A percentile compares a stretch with the other conserved stretches of the same genome.
Conservation (phyloP, 192 early-diverging fungal species). For the Backusella tuberculispora region DNA sequence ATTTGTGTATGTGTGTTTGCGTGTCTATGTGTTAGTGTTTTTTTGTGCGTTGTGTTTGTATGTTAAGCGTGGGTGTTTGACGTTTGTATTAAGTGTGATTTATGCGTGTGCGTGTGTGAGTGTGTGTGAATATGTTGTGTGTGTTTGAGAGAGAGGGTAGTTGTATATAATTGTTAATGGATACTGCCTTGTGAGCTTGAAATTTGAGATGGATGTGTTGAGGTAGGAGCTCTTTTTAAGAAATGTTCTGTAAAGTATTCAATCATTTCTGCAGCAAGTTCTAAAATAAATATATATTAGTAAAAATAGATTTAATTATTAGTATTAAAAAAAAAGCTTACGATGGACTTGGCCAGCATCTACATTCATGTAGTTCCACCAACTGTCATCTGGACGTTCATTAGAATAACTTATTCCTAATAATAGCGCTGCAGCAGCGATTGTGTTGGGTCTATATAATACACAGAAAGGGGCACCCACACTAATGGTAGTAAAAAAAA, state of each 20-base stretch:
- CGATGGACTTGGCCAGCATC: slow-evolving; percentile 37
- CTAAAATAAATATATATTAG: background rate
- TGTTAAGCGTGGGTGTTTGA: too few relatives aligned
- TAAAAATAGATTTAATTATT: background rate
- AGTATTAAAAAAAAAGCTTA: slow-evolving; percentile 14
- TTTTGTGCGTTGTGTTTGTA: too few relatives aligned
- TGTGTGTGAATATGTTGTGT: background rate
- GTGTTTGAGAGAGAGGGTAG: background rate
- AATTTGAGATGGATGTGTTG: slow-evolving; percentile 1
- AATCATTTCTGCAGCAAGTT: slow-evolving; percentile 27
- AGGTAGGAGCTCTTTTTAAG: slow-evolving; percentile 4
- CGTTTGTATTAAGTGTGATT: too few relatives aligned
- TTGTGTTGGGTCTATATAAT: slow-evolving; percentile 43
- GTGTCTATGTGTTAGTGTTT: too few relatives aligned
- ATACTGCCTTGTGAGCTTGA: background rate
- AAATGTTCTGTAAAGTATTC: slow-evolving; percentile 17
- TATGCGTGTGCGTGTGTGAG: background rate
- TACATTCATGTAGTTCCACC: slow-evolving; percentile 26
- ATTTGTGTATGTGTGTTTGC: too few relatives aligned
- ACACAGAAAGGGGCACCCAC: slow-evolving; percentile 53
- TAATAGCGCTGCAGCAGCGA: slow-evolving; percentile 51
- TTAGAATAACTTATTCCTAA: slow-evolving; percentile 36
- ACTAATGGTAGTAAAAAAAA: slow-evolving; percentile 5
- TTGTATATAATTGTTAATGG: background rate
- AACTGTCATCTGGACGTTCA: background rate